Evolutionary conservation across 2,329 filamentous ascomycete species (phyloP), one percentile per base, ranked within the genome.

Genomic region (Dactylellina drechsleri): DNA sequence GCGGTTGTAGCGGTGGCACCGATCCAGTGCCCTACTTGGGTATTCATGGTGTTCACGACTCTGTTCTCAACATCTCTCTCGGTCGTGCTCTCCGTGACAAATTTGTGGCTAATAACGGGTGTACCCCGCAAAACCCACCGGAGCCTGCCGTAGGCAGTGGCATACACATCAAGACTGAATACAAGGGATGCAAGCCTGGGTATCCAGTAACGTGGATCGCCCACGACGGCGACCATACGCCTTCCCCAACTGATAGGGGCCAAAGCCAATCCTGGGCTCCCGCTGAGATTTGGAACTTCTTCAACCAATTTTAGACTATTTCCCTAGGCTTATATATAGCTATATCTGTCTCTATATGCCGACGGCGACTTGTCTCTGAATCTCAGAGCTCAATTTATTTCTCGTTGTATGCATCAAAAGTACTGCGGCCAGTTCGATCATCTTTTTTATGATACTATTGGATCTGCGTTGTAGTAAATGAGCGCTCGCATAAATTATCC

Each of bases 11-110:
- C 49, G 82, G 82, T 31, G 82, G 82, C n/a, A 82, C 76, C 66
- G 79, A 80, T 12, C 82, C 83, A 0, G 80, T 84, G 41, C 81
- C 83, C 0, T 83, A 81, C 77, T 81, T 83, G 41, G 81, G 80
- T 28, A 81, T 83, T 73, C 83, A 84, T 70, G 83, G 83, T 36
- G 78, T 80, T 20, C 78, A 76, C 43, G 83, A 84, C 76, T 78
- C 78, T 20, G 81, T 83, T 18, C 79, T 84, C 15, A 76, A 79
- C 36, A 82, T 83, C 62, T 75, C 78, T 13, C 66, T 64, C 1
- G 83, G 83, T 54, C 77, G 80, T n/a, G 56, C 77, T 76, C 78
- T 84, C 50, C 81, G 82, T 10, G 82, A 83, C 76, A 80, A 79
- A 62, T 84, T 82, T 76, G 79, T 83, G 5, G 64, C 66, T 13